Conservation (phyloP, 108 stramenopile species). For the Pseudonitzschia delicatissima region DNA sequence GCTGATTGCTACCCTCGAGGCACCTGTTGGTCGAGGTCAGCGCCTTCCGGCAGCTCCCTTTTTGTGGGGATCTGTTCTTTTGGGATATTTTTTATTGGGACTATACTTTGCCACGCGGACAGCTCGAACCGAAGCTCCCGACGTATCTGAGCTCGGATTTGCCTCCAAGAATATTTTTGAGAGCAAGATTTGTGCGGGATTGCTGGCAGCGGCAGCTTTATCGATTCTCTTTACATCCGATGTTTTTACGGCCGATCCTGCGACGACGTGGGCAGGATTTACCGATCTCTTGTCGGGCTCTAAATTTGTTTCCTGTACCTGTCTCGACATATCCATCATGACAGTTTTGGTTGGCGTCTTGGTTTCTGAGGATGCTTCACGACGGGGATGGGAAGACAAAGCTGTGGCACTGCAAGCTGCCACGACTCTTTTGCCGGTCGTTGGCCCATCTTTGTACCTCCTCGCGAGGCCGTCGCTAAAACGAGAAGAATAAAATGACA, state of each 20-base stretch:
- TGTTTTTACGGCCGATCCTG: background rate
- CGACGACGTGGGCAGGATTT: background rate
- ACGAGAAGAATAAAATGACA: background rate
- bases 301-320: background rate
- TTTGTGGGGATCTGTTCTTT: background rate
- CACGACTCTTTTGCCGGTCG: background rate
- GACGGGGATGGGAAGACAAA: constrained; percentile 12
- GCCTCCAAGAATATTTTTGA: constrained; percentile 8
- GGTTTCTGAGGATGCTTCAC: background rate
- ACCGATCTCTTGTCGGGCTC: background rate
- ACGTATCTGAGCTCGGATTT: background rate
- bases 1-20: background rate
- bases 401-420: background rate
- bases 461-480: constrained; percentile 3
- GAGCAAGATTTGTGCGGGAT: background rate
- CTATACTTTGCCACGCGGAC: constrained; percentile 7
- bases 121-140: background rate
- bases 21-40: constrained; percentile 9
- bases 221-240: constrained; percentile 4
- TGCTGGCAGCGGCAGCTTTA: background rate
- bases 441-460: background rate
- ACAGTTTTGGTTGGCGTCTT: background rate
- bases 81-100: background rate
- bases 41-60: constrained; percentile 7
- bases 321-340: constrained; percentile 1